phyloP scores from a whole-genome alignment of 495 filamentous ascomycete genomes.

The Penicillium lividum region DNA sequence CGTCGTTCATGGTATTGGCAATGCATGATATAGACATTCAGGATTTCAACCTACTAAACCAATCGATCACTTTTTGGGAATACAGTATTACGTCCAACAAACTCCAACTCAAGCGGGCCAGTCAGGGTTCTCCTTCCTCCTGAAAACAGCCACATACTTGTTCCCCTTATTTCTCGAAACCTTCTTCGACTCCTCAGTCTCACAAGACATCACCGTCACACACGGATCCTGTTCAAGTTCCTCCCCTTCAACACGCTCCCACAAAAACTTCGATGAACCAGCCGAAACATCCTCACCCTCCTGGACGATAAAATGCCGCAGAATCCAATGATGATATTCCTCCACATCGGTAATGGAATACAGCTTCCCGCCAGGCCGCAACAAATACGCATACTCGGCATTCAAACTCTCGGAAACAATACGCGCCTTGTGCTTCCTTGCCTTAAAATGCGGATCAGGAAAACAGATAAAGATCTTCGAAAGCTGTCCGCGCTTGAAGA shows the following conservation, averaged over 20 bases:
- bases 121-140: slow-evolving; percentile 74
- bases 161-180: slow-evolving; percentile 84
- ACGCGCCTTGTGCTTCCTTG: slow-evolving; percentile 91
- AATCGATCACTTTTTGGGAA: background rate
- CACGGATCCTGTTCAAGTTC: slow-evolving; percentile 74
- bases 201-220: slow-evolving; percentile 75
- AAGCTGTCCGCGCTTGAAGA: slow-evolving; percentile 76
- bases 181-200: slow-evolving; percentile 98
- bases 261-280: slow-evolving; percentile 49
- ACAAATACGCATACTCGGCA: slow-evolving; percentile 88
- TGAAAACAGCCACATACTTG: slow-evolving; percentile 86
- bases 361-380: slow-evolving; percentile 78
- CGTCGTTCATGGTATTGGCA: slow-evolving; percentile 13
- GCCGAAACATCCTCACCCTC: slow-evolving; percentile 29
- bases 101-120: slow-evolving; percentile 50
- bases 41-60: slow-evolving; percentile 11
- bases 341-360: slow-evolving; percentile 98
- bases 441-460: slow-evolving; percentile 97
- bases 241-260: slow-evolving; percentile 56
- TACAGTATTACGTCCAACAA: background rate
- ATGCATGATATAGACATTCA: slow-evolving; percentile 22
- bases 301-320: slow-evolving; percentile 64
- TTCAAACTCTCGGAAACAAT: slow-evolving; percentile 88
- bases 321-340: slow-evolving; percentile 91
- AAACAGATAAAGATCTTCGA: slow-evolving; percentile 96